These are phyloP conservation scores for Glomus cerebriforme DNA, from an alignment of 192 early-diverging fungal species.

Conservation along the genomic window DNA sequence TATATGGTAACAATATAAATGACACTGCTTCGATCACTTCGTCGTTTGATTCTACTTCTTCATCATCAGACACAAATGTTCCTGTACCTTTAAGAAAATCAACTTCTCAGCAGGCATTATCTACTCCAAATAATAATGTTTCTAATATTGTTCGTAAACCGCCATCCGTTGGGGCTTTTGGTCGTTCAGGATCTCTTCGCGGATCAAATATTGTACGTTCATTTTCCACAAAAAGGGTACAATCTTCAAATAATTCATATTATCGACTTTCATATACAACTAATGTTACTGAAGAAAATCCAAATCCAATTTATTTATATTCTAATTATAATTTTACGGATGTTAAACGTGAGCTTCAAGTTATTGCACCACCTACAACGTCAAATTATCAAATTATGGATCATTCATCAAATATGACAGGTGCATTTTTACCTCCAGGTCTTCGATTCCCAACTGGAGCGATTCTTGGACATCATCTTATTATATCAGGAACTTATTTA, in stretches of 20 bases:
- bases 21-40: slow-evolving; percentile 16
- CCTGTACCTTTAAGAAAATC: slow-evolving; percentile 39
- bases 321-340: slow-evolving; percentile 83
- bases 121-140: slow-evolving; percentile 31
- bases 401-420: slow-evolving; percentile 68
- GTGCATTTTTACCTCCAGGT: slow-evolving; percentile 66
- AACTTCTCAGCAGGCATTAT: slow-evolving; percentile 36
- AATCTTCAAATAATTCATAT: slow-evolving; percentile 34
- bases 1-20: slow-evolving; percentile 40
- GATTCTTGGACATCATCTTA: slow-evolving; percentile 66
- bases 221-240: slow-evolving; percentile 30
- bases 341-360: slow-evolving; percentile 75
- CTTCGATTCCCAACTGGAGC: slow-evolving; percentile 77
- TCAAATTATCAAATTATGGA: slow-evolving; percentile 65
- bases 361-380: slow-evolving; percentile 58
- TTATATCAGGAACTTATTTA: slow-evolving; percentile 75
- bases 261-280: slow-evolving; percentile 40
- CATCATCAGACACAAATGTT: slow-evolving; percentile 26
- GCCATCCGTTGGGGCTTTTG: slow-evolving; percentile 38
- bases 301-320: slow-evolving; percentile 71
- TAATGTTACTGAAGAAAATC: slow-evolving; percentile 46
- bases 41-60: slow-evolving; percentile 32
- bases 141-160: slow-evolving; percentile 14
- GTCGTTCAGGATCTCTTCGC: slow-evolving; percentile 36
- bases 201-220: neutral